Evolutionary conservation across 2,329 filamentous ascomycete genomes (phyloP), one percentile per base, ranked within the genome.

Genomic region (Fusarium hainanense): DNA sequence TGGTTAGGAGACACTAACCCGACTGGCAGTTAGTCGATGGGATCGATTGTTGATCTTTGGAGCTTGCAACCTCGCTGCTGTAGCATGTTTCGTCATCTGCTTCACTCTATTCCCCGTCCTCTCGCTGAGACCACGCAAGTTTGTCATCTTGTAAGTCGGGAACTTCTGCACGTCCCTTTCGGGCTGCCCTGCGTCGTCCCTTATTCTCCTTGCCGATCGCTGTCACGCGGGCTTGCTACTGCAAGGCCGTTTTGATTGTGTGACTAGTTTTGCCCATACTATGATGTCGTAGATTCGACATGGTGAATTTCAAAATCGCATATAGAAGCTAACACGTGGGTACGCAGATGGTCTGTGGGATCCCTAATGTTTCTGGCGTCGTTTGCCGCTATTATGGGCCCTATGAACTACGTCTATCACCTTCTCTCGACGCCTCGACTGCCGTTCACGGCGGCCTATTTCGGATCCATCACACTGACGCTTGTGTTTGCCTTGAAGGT

Each of bases 311-410:
- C 37, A 47, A 56, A 65, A 73, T 59, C 43, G 66, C 63, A 61
- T 59, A 28, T 54, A 27, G 32, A 64, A 42, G 69, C 77, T 80
- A 75, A 80, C 63, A 41, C 55, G 65, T 30, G 48, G 30, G 55
- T 49, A 54, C 58, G 64, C 81, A 98, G 96, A 85, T 99, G 96
- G 96, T 93, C 95, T 51, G 90, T 98, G 79, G 96, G 94, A 58
- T 98, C 95, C 50, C 78, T 92, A 50, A 87, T 99, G 71, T 98
- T 98, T 84, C 87, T 98, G 75, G 88, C 89, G 74, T 97, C 94
- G 74, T 99, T 96, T 87, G 94, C 93, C 27, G 93, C 95, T 72
- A 88, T 98, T 82, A 97, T 98, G 93, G 96, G 96, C 58, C 94
- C 93, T 37, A 85, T 90, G 82, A 86, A 89, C 73, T 99, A 98